Base-by-base conservation (phyloP, 306 rosid species). In the Cotoneaster glaucophyllus region DNA sequence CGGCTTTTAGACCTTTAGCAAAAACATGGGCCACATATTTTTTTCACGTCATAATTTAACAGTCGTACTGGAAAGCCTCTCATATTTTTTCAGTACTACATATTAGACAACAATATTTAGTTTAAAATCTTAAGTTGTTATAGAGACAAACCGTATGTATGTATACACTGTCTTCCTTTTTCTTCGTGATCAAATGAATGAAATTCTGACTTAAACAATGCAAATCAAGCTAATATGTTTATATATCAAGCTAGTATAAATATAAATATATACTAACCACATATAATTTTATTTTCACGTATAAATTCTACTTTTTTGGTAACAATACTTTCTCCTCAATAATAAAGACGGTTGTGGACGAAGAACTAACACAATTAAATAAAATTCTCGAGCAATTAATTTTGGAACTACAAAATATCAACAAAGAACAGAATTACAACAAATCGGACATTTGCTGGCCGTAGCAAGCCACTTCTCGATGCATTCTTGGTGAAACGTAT, bases 391-490 rank as follows among this genome's bases (percentile, higher is more conserved):
- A 1, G 54, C 54, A 48, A 48, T 48, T 48, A 48, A 48, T 6
- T 48, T 48, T 15, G 54, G 21, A 48, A 48, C 21, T 48, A 15
- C 54, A 5, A 48, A 48, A 15, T 15, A 48, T 48, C 54, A 48
- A 15, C 54, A 48, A 48, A 48, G 54, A 41, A 58, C 43, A 10
- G 39, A 54, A 58, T 72, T 44, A 22, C 73, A 72, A 41, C 82
- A 71, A 52, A 78, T 73, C n/a, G 82, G 82, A 41, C 82, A 78
- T 28, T 53, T 62, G 4, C 12, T 26, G 26, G 44, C 39, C 11
- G 7, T 67, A 32, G 56, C 58, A 32, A 78, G 77, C 82, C 82
- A 78, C 65, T 64, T 18, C 43, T 52, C 66, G 4, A 78, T 64
- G 67, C 77, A 78, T 3, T 15, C 6, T 32, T 25, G n/a, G 39